A percentile compares a stretch with the other conserved stretches of the same genome.
These are phyloP conservation scores for Yamadazyma philogaea DNA, from an alignment of 805 yeast species.

Conservation along the genomic window DNA sequence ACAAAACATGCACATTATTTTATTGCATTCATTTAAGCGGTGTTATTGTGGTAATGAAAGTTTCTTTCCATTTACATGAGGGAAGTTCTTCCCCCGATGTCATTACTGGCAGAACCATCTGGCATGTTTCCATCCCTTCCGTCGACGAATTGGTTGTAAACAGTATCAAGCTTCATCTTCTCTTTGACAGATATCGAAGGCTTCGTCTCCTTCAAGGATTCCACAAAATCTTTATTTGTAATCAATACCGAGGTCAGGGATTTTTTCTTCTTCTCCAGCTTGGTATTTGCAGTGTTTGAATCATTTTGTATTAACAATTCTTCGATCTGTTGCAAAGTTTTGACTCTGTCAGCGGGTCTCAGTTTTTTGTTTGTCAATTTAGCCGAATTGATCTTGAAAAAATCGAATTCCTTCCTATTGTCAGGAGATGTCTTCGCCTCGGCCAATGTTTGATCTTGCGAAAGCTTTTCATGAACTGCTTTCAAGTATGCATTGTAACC, in stretches of 20 bases:
- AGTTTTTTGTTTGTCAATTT: constrained; percentile 25
- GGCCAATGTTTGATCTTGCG: constrained; percentile 32
- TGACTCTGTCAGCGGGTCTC: constrained; percentile 39
- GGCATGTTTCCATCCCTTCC: constrained; percentile 88
- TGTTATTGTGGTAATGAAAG: background rate
- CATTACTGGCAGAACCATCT: constrained; percentile 73
- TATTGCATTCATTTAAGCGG: background rate
- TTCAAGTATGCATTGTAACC: constrained; percentile 87
- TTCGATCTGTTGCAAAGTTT: constrained; percentile 42
- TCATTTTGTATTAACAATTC: constrained; percentile 23
- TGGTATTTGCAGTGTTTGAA: constrained; percentile 11
- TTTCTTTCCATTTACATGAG: constrained; percentile 51
- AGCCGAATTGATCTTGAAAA: constrained; percentile 40
- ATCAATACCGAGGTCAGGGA: constrained; percentile 40
- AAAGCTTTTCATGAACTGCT: constrained; percentile 74
- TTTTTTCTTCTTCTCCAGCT: background rate
- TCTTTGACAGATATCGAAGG: constrained; percentile 86
- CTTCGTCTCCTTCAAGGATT: constrained; percentile 71
- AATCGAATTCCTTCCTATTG: constrained; percentile 26
- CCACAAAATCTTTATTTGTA: constrained; percentile 50
- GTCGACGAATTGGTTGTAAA: constrained; percentile 70
- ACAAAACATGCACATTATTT: background rate
- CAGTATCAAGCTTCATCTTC: constrained; percentile 52
- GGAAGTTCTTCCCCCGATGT: constrained; percentile 82
- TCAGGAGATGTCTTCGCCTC: constrained; percentile 15